Evolutionary conservation across 176 grass and related monocot genomes (phyloP).

Genomic region (Zizania latifolia): DNA sequence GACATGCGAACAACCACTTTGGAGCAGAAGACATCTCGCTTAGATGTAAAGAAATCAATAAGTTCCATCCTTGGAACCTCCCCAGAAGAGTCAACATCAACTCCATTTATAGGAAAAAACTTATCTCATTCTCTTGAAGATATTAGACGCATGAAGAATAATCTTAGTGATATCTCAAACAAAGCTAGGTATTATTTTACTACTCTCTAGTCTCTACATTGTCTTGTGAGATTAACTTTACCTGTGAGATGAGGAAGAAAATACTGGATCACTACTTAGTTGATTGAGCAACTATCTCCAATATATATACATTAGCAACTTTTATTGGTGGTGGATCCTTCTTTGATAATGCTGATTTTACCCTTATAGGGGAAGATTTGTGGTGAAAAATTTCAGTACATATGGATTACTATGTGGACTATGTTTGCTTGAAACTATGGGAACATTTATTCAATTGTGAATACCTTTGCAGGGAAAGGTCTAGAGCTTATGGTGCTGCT

Average conservation of each 20-base stretch:
- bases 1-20: conserved; percentile 44
- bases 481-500: conserved; percentile 49
- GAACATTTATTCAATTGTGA: conserved; percentile 16
- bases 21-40: conserved; percentile 61
- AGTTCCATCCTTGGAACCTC: conserved; percentile 58
- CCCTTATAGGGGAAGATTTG: not conserved
- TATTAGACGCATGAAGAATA: conserved; percentile 55
- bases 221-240: conserved; percentile 23
- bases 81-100: conserved; percentile 46
- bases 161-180: conserved; percentile 47
- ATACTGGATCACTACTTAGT: conserved; percentile 8
- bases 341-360: conserved; percentile 5
- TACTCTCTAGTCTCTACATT: conserved; percentile 17
- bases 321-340: not conserved
- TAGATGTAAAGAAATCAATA: conserved; percentile 51
- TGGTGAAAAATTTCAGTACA: not conserved
- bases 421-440: conserved; percentile 2
- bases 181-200: conserved; percentile 60
- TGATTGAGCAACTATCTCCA: not conserved
- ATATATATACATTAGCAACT: not conserved
- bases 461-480: conserved; percentile 44
- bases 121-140: conserved; percentile 56
- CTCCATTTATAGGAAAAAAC: conserved; percentile 42
- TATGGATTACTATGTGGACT: conserved; percentile 14
- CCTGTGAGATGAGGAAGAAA: conserved; percentile 3